Evolutionary conservation across 768 basidiomycete species (phyloP), one percentile per base, ranked within the genome.

Genomic region (Pisolithus sp.): DNA sequence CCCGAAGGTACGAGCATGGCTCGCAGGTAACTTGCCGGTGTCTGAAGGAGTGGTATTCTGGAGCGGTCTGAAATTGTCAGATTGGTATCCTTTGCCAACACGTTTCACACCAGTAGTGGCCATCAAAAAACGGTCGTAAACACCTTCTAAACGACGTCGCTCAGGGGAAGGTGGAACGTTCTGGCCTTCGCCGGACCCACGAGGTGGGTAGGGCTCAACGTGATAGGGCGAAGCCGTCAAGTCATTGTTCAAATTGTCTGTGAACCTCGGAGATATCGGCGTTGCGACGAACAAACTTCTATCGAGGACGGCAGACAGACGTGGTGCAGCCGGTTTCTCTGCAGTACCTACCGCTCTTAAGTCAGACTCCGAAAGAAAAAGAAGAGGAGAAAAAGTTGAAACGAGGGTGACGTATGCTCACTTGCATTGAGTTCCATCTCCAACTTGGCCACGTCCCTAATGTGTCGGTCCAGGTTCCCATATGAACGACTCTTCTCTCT

Each of bases 41-140:
- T 68, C 68, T 20, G 52, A 18, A 17, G 58, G 52, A 40, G 52
- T 3, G 15, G 51, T 59, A 53, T 73, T 72, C 5, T 65, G 65
- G 38, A 75, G 61, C 3, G 80, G 74, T 21, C 72, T 76, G 48
- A 68, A 50, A 55, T 78, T 79, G 48, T 87, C 80, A 2, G 86
- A 89, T 66, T 91, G 86, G 59, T 91, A 90, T 7, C 89, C 89
- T 60, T 80, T 83, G 4, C 89, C 89, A 7, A 86, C 69, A 26
- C 88, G 85, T 61, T 83, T 89, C 38, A 92, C 88, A 24, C 85
- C 85, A 2, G 83, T 79, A 1, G 86, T 87, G 10, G 87, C 83
- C 85, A 89, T 86, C 26, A 91, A 73, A 71, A 90, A 85, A 39
- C 85, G 80, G 57, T 92, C 89, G 54, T 91, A 92, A 17, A 86